Evolutionary conservation across 2,329 filamentous ascomycete species (phyloP).

Genomic region (Aspergillus flavus): DNA sequence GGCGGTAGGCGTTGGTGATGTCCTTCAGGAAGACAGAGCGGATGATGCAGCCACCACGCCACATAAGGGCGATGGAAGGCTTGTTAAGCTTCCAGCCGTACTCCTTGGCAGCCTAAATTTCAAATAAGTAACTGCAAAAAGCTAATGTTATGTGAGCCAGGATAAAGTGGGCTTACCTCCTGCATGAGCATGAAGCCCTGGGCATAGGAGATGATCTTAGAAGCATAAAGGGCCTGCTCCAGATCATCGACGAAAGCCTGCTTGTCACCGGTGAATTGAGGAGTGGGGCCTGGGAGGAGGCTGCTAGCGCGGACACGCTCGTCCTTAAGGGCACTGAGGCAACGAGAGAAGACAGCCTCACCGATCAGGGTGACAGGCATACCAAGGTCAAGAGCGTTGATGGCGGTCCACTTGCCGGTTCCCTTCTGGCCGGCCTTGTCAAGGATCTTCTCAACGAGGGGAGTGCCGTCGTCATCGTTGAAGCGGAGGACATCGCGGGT

Average conservation of each 20-base stretch:
- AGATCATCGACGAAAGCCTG: conserved; percentile 93
- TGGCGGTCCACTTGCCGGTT: conserved; percentile 99
- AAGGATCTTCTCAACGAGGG: conserved; percentile 97
- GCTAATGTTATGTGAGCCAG: too few species aligned
- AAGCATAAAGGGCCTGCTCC: conserved; percentile 97
- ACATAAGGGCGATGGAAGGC: conserved; percentile 99
- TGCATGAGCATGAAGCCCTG: conserved; percentile 99
- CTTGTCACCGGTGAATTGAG: conserved; percentile 86
- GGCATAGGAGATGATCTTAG: conserved; percentile 99
- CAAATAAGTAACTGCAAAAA: conserved; percentile 1
- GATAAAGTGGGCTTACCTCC: conserved; percentile 64
- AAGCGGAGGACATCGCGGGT: conserved; percentile 98
- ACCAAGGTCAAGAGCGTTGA: conserved; percentile 97
- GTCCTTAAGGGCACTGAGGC: conserved; percentile 89
- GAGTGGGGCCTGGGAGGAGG: conserved; percentile 76
- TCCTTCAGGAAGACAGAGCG: conserved; percentile 99
- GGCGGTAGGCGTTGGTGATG: conserved; percentile 96
- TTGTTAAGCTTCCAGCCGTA: conserved; percentile 99
- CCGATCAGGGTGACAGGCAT: conserved; percentile 98
- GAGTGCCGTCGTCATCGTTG: conserved; percentile 89
- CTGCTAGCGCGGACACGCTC: conserved; percentile 83
- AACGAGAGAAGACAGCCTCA: conserved; percentile 93
- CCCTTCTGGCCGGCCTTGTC: conserved; percentile 99
- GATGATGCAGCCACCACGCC: conserved; percentile 99
- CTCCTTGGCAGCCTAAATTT: conserved; percentile 79